Evolutionary conservation across 495 filamentous ascomycete species (phyloP).

Genomic region (Talaromyces adpressus): DNA sequence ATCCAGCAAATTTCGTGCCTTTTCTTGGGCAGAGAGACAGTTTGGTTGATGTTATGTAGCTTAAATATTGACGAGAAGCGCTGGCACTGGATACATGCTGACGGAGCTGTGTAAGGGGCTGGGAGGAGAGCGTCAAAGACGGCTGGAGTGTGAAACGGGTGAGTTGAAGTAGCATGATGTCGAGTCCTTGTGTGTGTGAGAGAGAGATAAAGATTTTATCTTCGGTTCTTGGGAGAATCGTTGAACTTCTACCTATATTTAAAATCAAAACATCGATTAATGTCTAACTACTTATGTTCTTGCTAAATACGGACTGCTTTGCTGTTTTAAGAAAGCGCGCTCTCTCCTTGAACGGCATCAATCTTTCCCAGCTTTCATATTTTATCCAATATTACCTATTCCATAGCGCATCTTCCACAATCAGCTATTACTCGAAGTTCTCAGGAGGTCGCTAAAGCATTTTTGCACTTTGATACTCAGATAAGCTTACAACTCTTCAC

Average conservation of each 20-base stretch:
- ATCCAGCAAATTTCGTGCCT: constrained; percentile 1
- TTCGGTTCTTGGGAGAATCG: too few species aligned
- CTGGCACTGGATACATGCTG: background rate
- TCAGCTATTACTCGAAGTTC: too few species aligned
- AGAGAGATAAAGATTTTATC: too few species aligned
- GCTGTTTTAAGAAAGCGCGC: background rate
- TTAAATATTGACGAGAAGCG: background rate
- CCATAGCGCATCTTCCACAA: too few species aligned
- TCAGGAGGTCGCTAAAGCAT: too few species aligned
- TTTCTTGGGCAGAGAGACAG: background rate
- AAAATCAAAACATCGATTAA: too few species aligned
- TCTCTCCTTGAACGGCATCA: background rate
- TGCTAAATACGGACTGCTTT: background rate
- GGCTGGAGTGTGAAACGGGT: background rate
- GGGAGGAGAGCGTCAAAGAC: background rate
- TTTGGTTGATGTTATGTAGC: background rate
- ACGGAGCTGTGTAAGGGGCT: background rate
- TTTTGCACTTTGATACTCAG: too few species aligned
- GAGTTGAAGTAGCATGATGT: background rate
- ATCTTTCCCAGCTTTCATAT: background rate
- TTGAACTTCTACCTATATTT: too few species aligned
- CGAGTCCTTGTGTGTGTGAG: too few species aligned
- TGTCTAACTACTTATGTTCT: too few species aligned
- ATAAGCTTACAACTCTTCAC: too few species aligned
- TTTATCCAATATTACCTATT: too few species aligned